Evolutionary conservation across 1,139 yeast species (phyloP), one percentile per base, ranked within the genome.

Genomic region (Candida sp.): DNA sequence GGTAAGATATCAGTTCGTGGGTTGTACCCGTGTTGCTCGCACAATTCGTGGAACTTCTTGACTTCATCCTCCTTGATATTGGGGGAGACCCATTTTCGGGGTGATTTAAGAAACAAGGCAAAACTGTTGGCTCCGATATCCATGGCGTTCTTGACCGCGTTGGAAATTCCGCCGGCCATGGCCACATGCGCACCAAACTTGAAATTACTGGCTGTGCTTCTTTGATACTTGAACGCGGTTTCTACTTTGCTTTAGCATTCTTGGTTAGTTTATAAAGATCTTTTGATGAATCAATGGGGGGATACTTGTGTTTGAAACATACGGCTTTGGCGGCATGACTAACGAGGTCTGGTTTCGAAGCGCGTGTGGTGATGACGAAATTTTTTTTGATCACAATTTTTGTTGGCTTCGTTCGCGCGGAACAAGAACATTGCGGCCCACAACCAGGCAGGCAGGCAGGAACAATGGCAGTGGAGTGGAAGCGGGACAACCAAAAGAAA

Each of bases 71-170:
- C 76, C 12, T 85, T 80, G 54, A 86, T 80, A 46, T 83, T 87
- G 23, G 97, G 94, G 0, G 97, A 86, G 0, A 80, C 88, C 98
- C 98, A 94, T 65, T 89, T 84, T 54, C 96, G 79, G 39, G 98
- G 98, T 42, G 92, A 89, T 67, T 93, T 93, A 57, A 94, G 75
- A 65, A 94, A 94, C 60, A 94, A 73, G 0, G 98, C 98, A 78
- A 94, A 92, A 46, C 96, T 82, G 63, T 90, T 90, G 55, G 86
- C 88, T 47, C 96, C 96, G 35, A 90, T 80, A 52, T 83, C 80
- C 73, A 81, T 79, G 4, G 96, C 94, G 65, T 90, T 89, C 30
- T 80, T 70, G 1, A 92, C 87, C 3, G 96, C 79, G 45, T 90
- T 90, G 48, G 90, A 86, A 4, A 91, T 80, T 1, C 90, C 90